phyloP scores from a whole-genome alignment of 1,284 basidiomycete species.

The Anthracocystis setariae region DNA sequence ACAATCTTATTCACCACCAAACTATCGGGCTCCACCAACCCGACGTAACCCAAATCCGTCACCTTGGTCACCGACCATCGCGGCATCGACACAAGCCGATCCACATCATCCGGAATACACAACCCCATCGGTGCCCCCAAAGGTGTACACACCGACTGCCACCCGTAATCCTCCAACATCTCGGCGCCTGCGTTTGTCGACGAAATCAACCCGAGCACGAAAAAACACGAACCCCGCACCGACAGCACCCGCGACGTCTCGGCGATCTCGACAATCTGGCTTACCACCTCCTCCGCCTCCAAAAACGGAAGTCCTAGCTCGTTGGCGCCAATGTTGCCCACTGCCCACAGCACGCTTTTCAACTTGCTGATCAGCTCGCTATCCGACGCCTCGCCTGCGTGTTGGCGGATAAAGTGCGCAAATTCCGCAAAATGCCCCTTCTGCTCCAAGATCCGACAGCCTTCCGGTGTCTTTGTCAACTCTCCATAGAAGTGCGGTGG shows the following conservation, averaged over 20 bases:
- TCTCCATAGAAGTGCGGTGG: constrained; percentile 98
- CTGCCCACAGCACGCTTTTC: constrained; percentile 95
- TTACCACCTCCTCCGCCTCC: constrained; percentile 92
- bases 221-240: constrained; percentile 95
- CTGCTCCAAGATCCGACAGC: constrained; percentile 86
- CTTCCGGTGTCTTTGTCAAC: constrained; percentile 93
- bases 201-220: constrained; percentile 85
- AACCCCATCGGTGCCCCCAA: constrained; percentile 88
- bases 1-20: constrained; percentile 83
- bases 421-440: constrained; percentile 93
- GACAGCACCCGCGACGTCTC: constrained; percentile 88
- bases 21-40: constrained; percentile 71
- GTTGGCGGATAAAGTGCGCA: constrained; percentile 85
- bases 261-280: constrained; percentile 88
- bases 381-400: constrained; percentile 85
- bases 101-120: constrained; percentile 84
- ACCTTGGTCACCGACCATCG: constrained; percentile 73
- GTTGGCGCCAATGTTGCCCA: constrained; percentile 92
- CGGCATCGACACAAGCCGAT: constrained; percentile 84
- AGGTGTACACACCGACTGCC: constrained; percentile 81
- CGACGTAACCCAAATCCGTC: constrained; percentile 29
- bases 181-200: constrained; percentile 80
- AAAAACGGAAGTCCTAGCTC: constrained; percentile 90
- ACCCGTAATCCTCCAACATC: constrained; percentile 87
- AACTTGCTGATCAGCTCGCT: constrained; percentile 83